Base-by-base conservation (phyloP, 805 yeast species). In the Zygosaccharomyces pseudorouxii region DNA sequence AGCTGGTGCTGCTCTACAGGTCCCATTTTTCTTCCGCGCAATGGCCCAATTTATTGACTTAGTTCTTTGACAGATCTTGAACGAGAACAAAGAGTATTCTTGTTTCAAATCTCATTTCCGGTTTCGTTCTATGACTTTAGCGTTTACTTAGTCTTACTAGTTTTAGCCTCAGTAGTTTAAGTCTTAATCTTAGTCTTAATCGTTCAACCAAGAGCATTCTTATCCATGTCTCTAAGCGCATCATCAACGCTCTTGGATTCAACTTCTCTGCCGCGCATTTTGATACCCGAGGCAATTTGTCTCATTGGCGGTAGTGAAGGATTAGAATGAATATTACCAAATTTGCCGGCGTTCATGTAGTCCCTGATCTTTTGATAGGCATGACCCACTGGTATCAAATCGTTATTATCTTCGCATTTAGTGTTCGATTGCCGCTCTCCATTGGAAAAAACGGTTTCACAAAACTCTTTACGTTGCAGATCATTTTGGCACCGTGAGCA, bases 241-340 rank as follows among this genome's bases (percentile, higher is more conserved):
- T 85, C 84, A 27, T 93, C 95, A 29, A 89, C 93, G 56, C 89
- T 80, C 59, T 84, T 88, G n/a, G 86, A 95, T 60, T 89, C 97
- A 41, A 89, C 95, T 59, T 84, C 88, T 84, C 86, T 86, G 3
- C 95, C 96, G 53, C 85, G 44, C 19, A 33, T 43, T 20, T 45
- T 25, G 16, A 42, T 29, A 7, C 37, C 50, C 5, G 50, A 46
- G 5, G 50, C 52, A 39, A 49, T 23, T 25, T 30, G 46, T 20
- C 33, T 42, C 42, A 51, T 25, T 3, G 49, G 46, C 19, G 28
- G 19, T 4, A 44, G 43, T 11, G 43, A 29, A 10, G 44, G 33
- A 29, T n/a, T 27, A 8, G 37, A 8, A 14, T 49, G 42, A n/a
- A 22, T 22, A 16, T 42, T 45, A 29, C 29, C 28, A 11, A 8